Evolutionary conservation across 2,329 filamentous ascomycete species (phyloP), one percentile per base, ranked within the genome.

Genomic region (Rhytidhysteron rufulum): DNA sequence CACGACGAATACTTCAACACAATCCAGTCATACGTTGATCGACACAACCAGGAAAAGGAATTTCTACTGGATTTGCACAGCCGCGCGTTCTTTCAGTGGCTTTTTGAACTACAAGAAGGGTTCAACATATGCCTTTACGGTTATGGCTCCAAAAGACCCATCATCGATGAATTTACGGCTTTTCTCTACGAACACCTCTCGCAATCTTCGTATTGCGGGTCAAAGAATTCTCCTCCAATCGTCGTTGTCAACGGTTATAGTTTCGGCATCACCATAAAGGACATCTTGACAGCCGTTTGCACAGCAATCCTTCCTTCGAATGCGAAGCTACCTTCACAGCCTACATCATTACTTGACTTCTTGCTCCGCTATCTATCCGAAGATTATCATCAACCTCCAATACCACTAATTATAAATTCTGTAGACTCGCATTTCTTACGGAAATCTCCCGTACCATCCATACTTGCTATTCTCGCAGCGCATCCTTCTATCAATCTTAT

Each of bases 91-190:
- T 78, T 84, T 2, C 93, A 97, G 61, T 98, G 93, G 93, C 70
- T 78, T 1, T 96, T 97, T 61, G 93, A 98, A 69, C 77, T 97
- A 13, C 75, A 82, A 4, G 82, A 95, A 61, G 82, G 83, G 17
- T 97, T 95, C 71, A 89, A 87, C 55, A 73, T 97, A 37, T 95
- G 93, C 59, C 69, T 96, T 0, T 96, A 94, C 61, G 93, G 93
- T 21, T 95, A 88, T 61, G 93, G 93, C 1, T 95, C 89, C 2
- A 98, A 98, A 66, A 77, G 86, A 24, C 69, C 73, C 3, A 77
- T 97, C 1, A 72, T 91, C 8, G 80, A 83, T 44, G 74, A 78
- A 31, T 94, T 95, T 60, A 89, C 88, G 1, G 77, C 80, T 41
- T 79, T 87, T 62, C 57, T 86, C 11, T 79, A 87, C 55, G 65